A percentile compares a stretch with the other conserved stretches of the same genome.
phyloP scores from a whole-genome alignment of 495 filamentous ascomycete genomes.

The Podospora tetraspora region DNA sequence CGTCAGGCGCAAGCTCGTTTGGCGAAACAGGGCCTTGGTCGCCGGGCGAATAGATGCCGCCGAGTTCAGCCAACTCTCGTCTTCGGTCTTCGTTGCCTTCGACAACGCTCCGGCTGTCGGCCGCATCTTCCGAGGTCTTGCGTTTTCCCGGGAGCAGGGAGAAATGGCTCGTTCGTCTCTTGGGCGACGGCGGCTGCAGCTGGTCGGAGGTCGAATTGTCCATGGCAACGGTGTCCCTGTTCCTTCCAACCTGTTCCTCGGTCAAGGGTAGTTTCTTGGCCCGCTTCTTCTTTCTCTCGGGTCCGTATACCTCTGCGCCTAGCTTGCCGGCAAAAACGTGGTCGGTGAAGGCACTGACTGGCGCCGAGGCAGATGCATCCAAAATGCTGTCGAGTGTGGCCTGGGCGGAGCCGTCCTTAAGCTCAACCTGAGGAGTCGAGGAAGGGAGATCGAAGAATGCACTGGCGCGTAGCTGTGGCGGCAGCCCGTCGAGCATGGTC shows the following conservation, averaged over 20 bases:
- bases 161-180: constrained; percentile 36
- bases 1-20: constrained; percentile 20
- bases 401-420: constrained; percentile 77
- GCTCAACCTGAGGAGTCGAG: constrained; percentile 49
- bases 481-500: constrained; percentile 51
- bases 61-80: constrained; percentile 12
- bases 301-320: constrained; percentile 60
- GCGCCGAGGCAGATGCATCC: constrained; percentile 86
- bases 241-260: constrained; percentile 4
- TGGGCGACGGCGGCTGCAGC: constrained; percentile 13
- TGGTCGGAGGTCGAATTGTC: constrained; percentile 14
- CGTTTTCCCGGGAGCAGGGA: constrained; percentile 25
- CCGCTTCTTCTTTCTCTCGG: constrained; percentile 39
- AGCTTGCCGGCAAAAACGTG: constrained; percentile 76
- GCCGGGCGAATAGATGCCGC: constrained; percentile 1
- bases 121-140: constrained; percentile 7
- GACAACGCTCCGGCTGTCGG: constrained; percentile 4
- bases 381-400: constrained; percentile 88
- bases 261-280: constrained; percentile 14
- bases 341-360: constrained; percentile 92
- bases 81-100: constrained; percentile 19
- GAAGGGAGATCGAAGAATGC: constrained; percentile 78
- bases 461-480: constrained; percentile 84
- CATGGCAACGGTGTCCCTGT: constrained; percentile 14
- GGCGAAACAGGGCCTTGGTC: constrained; percentile 18